Conservation (phyloP, 2,329 filamentous ascomycete species). For the Bipolaris cookei region DNA sequence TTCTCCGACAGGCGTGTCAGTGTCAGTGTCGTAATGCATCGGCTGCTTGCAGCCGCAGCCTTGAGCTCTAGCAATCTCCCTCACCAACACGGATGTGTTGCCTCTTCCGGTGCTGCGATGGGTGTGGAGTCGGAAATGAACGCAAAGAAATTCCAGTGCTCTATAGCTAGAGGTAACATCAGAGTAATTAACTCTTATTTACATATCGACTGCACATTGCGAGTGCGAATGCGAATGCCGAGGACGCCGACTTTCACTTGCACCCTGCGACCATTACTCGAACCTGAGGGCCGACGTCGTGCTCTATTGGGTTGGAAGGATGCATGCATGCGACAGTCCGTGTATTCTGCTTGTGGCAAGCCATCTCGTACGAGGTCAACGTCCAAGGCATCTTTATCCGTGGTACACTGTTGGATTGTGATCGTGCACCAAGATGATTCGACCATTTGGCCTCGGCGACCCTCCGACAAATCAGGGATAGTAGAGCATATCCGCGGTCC, state of each 20-base stretch:
- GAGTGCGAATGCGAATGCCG: not conserved
- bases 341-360: not conserved
- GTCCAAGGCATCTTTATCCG: not conserved
- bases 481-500: not conserved
- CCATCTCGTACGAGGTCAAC: not conserved
- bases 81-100: not conserved
- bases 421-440: not conserved
- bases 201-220: not conserved
- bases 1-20: slow-evolving; percentile 3
- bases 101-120: not conserved
- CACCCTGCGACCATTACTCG: not conserved
- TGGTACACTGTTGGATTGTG: not conserved
- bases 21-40: slow-evolving; percentile 9
- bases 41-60: slow-evolving; percentile 10
- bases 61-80: slow-evolving; percentile 1
- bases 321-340: slow-evolving; percentile 5
- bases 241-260: not conserved
- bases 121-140: not conserved
- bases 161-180: not conserved
- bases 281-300: not conserved
- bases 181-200: not conserved
- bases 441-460: not conserved
- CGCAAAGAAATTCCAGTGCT: not conserved
- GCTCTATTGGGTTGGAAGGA: not conserved
- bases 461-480: not conserved